Base-by-base conservation (phyloP, 73 alveolate genomes). In the Paraurostyla sp. region DNA sequence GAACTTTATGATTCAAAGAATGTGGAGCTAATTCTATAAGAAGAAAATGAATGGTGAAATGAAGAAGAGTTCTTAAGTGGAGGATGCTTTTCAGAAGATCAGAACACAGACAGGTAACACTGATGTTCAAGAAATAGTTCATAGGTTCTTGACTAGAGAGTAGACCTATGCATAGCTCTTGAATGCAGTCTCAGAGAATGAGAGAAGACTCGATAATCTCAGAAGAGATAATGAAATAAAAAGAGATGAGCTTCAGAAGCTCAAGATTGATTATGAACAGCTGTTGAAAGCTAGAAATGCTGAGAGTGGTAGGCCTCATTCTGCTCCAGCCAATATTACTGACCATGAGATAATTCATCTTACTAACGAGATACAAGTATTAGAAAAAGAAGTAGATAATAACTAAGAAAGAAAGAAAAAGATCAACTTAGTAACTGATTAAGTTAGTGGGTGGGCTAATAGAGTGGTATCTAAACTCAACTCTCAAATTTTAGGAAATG, bases 81-180 rank as follows among this genome's bases (percentile, higher is more conserved):
- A 93, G 63, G 95, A 89, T 18, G 97, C 97, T 11, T 93, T 93
- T 71, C 78, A 93, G 54, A 90, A 90, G 41, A 93, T 93, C 15
- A 81, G 94, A 57, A 85, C 95, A 16, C 92, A 95, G 0, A 93
- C 97, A 30, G 97, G 97, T 0, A 42, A 83, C 68, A 63, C 93
- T 60, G 97, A 93, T 58, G 92, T 93, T 0, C 85, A 93, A 38
- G 92, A 89, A 11, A 93, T 93, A 1, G 97, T 93, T n/a, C 92
- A 93, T 13, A 93, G 83, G 60, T 93, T 93, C 88, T 42, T 93
- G 29, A 93, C 95, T 40, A 69, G 92, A 51, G 95, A 89, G 43
- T 84, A 93, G 75, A 93, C 94, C 57, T 89, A 89, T 71, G 80
- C 93, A 25, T 83, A 84, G 49, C 84, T 93, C 27, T 73, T 88